Base-by-base conservation (phyloP, 148 eudicot genomes). In the Fagopyrum esculentum region DNA sequence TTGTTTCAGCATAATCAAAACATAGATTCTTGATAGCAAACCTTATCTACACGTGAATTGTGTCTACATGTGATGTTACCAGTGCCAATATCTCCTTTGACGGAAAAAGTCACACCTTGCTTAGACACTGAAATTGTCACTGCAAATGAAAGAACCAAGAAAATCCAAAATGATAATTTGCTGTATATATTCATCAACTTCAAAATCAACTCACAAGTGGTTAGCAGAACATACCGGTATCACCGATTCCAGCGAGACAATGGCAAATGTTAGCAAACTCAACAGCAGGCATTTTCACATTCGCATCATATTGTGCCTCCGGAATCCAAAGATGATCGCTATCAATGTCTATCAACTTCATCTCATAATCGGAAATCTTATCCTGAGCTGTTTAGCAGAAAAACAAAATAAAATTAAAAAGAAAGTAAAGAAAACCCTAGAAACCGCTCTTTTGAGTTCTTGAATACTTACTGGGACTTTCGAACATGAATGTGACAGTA, bases 291-390 rank as follows among this genome's bases (percentile, higher is more conserved):
- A 89, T 89, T 51, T 86, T 78, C 22, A 89, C 91, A 56, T 87
- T 87, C 4, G 88, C 85, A 69, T 89, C 87, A 76, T 87, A 89
- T 56, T 89, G 89, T 45, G 87, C 77, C 72, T 89, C 93, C 8
- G 93, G 93, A 66, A 89, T 86, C 73, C 90, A 91, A 35, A 87
- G 85, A 72, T 86, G 90, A 76, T 89, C 91, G 45, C 93, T 87
- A 74, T 89, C 91, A 51, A 89, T 89, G 75, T 89, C 93, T 90
- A 89, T 87, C 72, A 87, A 82, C 75, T 89, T 89, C 93, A 89
- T 89, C 84, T 87, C 91, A 72, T 87, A 82, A 46, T 87, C 93
- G 2, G 93, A 75, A 75, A 89, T 87, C 89, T 84, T 89, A 72
- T 89, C 89, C 76, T 89, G 93, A 78, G 82, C 93, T 89, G 44